These are phyloP conservation scores for Dendrobium catenatum DNA, from an alignment of 106 monocot genomes.

Conservation along the genomic window DNA sequence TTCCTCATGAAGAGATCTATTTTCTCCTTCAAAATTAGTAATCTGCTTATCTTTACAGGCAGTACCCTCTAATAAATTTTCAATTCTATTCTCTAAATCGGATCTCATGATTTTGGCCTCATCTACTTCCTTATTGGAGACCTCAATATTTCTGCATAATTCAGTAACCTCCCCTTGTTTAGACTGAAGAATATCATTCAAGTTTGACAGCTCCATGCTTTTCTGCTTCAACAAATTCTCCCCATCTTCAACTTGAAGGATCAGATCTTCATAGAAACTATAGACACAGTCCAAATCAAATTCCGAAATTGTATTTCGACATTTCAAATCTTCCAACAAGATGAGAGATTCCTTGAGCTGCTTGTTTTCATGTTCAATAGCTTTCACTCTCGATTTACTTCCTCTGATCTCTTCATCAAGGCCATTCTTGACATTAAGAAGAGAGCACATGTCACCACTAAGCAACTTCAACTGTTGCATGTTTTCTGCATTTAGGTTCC, in stretches of 20 bases:
- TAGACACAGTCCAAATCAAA: conserved; percentile 14
- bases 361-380: conserved; percentile 24
- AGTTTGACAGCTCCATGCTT: conserved; percentile 23
- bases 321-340: conserved; percentile 13
- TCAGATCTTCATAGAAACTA: conserved; percentile 13
- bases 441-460: conserved; percentile 15
- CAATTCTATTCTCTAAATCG: conserved; percentile 24
- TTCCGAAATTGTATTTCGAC: neutral
- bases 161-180: conserved; percentile 9
- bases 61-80: conserved; percentile 13
- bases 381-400: conserved; percentile 20
- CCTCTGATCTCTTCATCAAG: conserved; percentile 23
- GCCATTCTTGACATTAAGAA: conserved; percentile 13
- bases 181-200: conserved; percentile 15
- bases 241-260: conserved; percentile 7
- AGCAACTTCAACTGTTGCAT: conserved; percentile 19
- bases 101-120: conserved; percentile 20
- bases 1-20: conserved; percentile 11
- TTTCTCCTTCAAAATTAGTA: conserved; percentile 16
- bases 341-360: conserved; percentile 20
- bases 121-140: conserved; percentile 18
- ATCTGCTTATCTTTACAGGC: conserved; percentile 26
- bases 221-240: conserved; percentile 18
- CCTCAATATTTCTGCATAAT: conserved; percentile 17
- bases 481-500: conserved; percentile 29